Percentiles rank a stretch among this genome's conserved stretches.
These are phyloP conservation scores for Coemansia sp. DNA, from an alignment of 192 early-diverging fungal genomes.

Conservation along the genomic window DNA sequence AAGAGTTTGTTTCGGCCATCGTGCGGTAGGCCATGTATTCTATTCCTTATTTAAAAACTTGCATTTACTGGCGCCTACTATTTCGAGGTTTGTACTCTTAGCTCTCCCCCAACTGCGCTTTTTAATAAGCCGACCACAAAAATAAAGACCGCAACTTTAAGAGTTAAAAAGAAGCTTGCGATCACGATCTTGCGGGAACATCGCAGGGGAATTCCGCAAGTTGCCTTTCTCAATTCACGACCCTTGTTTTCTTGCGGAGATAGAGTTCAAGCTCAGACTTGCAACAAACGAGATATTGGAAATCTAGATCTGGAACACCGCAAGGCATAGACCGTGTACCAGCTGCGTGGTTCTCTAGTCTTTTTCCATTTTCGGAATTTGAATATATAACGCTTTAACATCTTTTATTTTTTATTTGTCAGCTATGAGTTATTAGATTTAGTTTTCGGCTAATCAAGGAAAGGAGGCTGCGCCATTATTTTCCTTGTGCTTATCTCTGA, in stretches of 20 bases:
- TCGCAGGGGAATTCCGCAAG: conserved; percentile 2
- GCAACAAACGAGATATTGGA: neutral
- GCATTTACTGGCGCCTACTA: neutral
- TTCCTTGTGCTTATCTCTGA: neutral
- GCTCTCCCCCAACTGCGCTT: neutral
- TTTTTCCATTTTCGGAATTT: conserved; percentile 5
- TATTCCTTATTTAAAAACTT: neutral
- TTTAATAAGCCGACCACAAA: neutral
- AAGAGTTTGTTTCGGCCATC: conserved; percentile 64
- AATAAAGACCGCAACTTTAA: neutral
- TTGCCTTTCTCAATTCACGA: neutral
- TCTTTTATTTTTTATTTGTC: neutral
- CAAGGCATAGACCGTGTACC: neutral
- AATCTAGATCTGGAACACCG: conserved; percentile 11
- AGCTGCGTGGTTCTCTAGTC: neutral
- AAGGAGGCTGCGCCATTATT: no score
- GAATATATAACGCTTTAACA: neutral
- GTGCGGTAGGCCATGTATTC: conserved; percentile 2
- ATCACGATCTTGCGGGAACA: neutral
- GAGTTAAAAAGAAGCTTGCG: neutral
- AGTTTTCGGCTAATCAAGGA: neutral
- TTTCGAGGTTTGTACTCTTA: no score
- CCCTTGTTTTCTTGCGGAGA: conserved; percentile 2
- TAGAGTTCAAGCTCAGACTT: neutral
- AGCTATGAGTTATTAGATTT: neutral